A percentile compares a stretch with the other conserved stretches of the same genome.
Conservation (phyloP, 495 filamentous ascomycete genomes). For the Ramalina peruviana region DNA sequence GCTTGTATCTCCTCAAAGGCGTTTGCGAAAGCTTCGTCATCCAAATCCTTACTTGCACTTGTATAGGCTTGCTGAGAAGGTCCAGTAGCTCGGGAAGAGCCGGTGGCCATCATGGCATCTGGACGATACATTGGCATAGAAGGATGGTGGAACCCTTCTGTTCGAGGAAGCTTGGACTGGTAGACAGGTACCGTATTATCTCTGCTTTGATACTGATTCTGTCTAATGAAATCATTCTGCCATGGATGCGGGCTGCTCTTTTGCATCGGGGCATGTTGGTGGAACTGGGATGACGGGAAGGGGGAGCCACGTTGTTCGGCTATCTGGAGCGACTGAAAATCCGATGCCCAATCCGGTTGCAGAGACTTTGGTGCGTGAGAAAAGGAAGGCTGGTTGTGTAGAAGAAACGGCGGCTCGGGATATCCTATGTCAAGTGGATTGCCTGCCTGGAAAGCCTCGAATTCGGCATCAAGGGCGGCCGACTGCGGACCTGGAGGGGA, state of each 20-base stretch:
- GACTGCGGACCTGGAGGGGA: slow-evolving; percentile 37
- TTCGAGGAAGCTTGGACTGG: slow-evolving; percentile 13
- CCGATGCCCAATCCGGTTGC: slow-evolving; percentile 30
- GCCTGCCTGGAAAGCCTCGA: slow-evolving; percentile 56
- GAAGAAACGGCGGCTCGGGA: slow-evolving; percentile 4
- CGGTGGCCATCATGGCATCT: slow-evolving; percentile 6
- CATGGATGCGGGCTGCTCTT: slow-evolving; percentile 26
- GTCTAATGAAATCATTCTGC: slow-evolving; percentile 39
- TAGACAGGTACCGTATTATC: slow-evolving; percentile 10
- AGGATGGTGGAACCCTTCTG: not conserved
- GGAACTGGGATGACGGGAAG: slow-evolving; percentile 23
- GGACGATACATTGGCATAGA: not conserved
- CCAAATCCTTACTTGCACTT: slow-evolving; percentile 28
- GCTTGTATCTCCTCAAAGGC: slow-evolving; percentile 38
- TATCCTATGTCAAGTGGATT: slow-evolving; percentile 21
- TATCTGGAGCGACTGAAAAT: slow-evolving; percentile 36
- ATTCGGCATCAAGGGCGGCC: slow-evolving; percentile 50
- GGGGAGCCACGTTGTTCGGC: slow-evolving; percentile 22
- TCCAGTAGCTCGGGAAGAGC: slow-evolving; percentile 1
- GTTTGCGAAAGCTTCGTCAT: slow-evolving; percentile 49
- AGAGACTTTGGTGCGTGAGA: slow-evolving; percentile 12
- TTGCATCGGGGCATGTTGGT: slow-evolving; percentile 20
- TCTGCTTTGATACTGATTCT: slow-evolving; percentile 9
- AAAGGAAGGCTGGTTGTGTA: slow-evolving; percentile 9
- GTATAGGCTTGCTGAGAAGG: slow-evolving; percentile 18